A percentile compares a stretch with the other conserved stretches of the same genome.
phyloP scores from a whole-genome alignment of 164 flowering plant species.

The Paratinospora sagittata region DNA sequence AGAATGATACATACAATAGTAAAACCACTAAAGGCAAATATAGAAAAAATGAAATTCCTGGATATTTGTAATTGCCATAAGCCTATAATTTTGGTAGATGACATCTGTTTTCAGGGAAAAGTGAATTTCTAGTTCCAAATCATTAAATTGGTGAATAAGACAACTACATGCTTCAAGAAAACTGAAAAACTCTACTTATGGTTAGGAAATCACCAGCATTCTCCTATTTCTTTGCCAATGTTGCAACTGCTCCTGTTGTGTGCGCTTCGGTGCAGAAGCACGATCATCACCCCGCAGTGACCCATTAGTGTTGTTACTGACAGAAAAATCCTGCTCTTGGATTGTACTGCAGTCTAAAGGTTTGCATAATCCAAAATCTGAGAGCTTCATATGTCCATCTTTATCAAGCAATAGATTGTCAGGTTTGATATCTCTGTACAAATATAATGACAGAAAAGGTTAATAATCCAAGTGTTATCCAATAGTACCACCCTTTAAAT shows the following conservation, averaged over 20 bases:
- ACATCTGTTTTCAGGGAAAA: neutral
- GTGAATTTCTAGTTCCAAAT: neutral
- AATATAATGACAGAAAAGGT: conserved; percentile 3
- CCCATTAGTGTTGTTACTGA: conserved; percentile 47
- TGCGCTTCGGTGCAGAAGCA: conserved; percentile 66
- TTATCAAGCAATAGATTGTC: conserved; percentile 88
- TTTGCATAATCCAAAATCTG: conserved; percentile 95
- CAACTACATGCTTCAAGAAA: neutral
- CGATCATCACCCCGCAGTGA: conserved; percentile 63
- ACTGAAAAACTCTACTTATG: neutral
- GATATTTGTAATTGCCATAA: neutral
- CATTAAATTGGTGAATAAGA: neutral
- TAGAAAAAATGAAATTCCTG: too few species aligned
- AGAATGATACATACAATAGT: too few species aligned
- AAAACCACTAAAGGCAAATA: too few species aligned
- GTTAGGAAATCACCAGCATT: conserved; percentile 56
- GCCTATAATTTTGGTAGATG: neutral
- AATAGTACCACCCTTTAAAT: neutral
- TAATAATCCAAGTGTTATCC: neutral
- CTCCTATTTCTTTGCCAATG: conserved; percentile 97
- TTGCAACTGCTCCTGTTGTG: conserved; percentile 89
- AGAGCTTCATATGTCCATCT: conserved; percentile 90
- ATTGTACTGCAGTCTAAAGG: conserved; percentile 86
- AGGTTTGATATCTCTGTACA: conserved; percentile 92
- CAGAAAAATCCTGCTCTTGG: conserved; percentile 71